Evolutionary conservation across 805 yeast species (phyloP).

Genomic region (Starmerella roubikii): DNA sequence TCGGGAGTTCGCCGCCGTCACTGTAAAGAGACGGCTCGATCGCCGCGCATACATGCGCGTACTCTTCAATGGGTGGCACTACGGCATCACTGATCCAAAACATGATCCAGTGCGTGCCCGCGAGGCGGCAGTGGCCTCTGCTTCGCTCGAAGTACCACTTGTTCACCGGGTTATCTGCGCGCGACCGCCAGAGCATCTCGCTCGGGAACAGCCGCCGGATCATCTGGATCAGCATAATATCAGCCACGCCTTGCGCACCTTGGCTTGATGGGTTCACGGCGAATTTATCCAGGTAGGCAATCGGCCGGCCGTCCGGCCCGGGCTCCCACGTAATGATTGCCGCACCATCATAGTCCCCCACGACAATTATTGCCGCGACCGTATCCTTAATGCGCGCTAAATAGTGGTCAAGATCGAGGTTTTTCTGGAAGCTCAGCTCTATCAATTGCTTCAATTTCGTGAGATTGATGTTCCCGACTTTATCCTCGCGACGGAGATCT

Average conservation of each 20-base stretch:
- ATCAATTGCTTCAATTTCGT: slow-evolving; percentile 46
- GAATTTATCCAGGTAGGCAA: slow-evolving; percentile 85
- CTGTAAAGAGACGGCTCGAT: slow-evolving; percentile 42
- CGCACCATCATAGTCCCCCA: slow-evolving; percentile 92
- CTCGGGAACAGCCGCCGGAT: slow-evolving; percentile 47
- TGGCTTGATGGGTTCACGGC: slow-evolving; percentile 76
- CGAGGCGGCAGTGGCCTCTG: slow-evolving; percentile 45
- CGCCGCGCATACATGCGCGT: slow-evolving; percentile 38
- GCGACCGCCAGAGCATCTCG: slow-evolving; percentile 82
- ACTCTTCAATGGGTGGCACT: slow-evolving; percentile 33
- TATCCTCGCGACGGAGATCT: slow-evolving; percentile 31
- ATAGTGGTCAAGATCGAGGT: slow-evolving; percentile 54
- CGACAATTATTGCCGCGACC: slow-evolving; percentile 65
- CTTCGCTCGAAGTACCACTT: slow-evolving; percentile 96
- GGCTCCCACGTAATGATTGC: slow-evolving; percentile 82
- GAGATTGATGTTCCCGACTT: slow-evolving; percentile 37
- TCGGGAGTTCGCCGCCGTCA: too few relatives aligned
- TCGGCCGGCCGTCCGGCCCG: slow-evolving; percentile 26
- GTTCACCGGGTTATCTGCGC: slow-evolving; percentile 77
- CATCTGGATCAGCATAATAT: slow-evolving; percentile 75
- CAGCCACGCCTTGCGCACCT: slow-evolving; percentile 90
- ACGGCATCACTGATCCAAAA: slow-evolving; percentile 32
- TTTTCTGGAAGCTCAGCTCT: slow-evolving; percentile 64
- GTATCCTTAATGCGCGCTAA: slow-evolving; percentile 47
- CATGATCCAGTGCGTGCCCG: slow-evolving; percentile 30